phyloP scores from a whole-genome alignment of 805 yeast genomes.

The Kockiozyma suomiensis region DNA sequence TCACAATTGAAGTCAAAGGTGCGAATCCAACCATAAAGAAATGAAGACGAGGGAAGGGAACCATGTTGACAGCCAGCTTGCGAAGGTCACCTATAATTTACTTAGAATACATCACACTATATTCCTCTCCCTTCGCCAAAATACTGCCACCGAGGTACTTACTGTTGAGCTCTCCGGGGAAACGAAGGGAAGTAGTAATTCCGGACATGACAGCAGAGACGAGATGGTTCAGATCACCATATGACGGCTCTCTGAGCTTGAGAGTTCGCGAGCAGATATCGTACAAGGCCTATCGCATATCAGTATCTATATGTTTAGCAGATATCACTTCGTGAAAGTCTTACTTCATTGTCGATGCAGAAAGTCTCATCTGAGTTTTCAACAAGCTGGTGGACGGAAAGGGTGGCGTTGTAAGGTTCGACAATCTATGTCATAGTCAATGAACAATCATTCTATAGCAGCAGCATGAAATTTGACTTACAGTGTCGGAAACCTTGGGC shows the following conservation, averaged over 20 bases:
- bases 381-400: constrained; percentile 89
- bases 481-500: constrained; percentile 89
- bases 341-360: constrained; percentile 84
- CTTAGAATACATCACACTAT: not conserved
- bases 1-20: constrained; percentile 67
- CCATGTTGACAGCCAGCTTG: constrained; percentile 90
- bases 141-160: no score
- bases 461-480: not conserved
- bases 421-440: constrained; percentile 48
- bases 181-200: constrained; percentile 90
- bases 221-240: constrained; percentile 77
- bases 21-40: constrained; percentile 96
- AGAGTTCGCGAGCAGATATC: constrained; percentile 86
- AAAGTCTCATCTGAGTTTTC: constrained; percentile 91
- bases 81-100: constrained; percentile 68
- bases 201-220: constrained; percentile 95
- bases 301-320: not conserved
- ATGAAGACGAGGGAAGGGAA: constrained; percentile 95
- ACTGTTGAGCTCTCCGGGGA: constrained; percentile 87
- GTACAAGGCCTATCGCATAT: constrained; percentile 60
- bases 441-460: not conserved
- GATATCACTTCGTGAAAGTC: not conserved
- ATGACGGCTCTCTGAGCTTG: constrained; percentile 75
- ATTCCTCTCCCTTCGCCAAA: no score
- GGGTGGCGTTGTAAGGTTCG: constrained; percentile 92